A percentile compares a stretch with the other conserved stretches of the same genome.
phyloP scores from a whole-genome alignment of 345 rosid genomes.

The Camelina hispida region DNA sequence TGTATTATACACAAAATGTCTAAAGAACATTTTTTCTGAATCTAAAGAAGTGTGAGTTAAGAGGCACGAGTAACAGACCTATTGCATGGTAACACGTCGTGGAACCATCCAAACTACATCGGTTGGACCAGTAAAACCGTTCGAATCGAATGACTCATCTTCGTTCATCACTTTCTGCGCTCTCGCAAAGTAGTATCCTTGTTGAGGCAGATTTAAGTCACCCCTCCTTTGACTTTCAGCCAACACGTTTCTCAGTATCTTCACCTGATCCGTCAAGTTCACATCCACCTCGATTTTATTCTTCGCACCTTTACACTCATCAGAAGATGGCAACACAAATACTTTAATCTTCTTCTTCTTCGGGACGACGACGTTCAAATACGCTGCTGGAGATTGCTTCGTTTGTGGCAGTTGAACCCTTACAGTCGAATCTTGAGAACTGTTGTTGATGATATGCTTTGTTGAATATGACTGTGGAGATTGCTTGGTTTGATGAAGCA shows the following conservation, averaged over 20 bases:
- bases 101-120: neutral
- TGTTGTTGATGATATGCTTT: neutral
- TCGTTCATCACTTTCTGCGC: constrained; percentile 65
- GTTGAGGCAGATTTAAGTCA: no score
- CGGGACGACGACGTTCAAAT: no score
- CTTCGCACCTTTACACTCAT: constrained; percentile 18
- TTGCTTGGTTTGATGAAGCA: neutral
- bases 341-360: neutral
- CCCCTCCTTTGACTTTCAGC: no score
- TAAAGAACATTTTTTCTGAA: no score
- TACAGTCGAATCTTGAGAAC: neutral
- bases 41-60: neutral
- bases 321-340: neutral
- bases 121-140: constrained; percentile 23
- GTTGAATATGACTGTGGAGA: neutral
- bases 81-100: neutral
- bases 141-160: constrained; percentile 79
- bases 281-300: constrained; percentile 57
- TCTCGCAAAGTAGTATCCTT: no score
- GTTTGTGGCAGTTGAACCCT: no score
- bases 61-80: neutral
- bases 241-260: constrained; percentile 48
- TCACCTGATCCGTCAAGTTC: constrained; percentile 47
- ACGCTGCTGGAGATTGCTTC: no score
- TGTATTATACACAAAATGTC: neutral